Evolutionary conservation across 176 grass and related monocot genomes (phyloP).

Genomic region (Triticum monococcum): DNA sequence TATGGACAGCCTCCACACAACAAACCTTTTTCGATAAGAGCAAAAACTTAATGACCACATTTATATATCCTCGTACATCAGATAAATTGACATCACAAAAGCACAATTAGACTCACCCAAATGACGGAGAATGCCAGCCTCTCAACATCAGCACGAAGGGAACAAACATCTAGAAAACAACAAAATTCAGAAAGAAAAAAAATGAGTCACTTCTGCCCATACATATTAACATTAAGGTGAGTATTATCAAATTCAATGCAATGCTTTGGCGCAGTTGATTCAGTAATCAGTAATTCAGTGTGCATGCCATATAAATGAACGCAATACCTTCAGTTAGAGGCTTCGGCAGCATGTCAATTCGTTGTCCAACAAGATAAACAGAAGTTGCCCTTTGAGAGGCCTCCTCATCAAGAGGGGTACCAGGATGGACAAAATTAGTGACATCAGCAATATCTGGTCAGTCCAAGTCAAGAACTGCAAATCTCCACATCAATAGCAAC

Average conservation of each 20-base stretch:
- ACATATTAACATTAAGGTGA: not conserved
- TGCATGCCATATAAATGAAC: constrained; percentile 2
- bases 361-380: constrained; percentile 98
- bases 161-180: constrained; percentile 86
- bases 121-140: constrained; percentile 93
- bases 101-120: constrained; percentile 66
- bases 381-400: constrained; percentile 88
- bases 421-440: constrained; percentile 92
- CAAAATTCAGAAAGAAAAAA: constrained; percentile 1
- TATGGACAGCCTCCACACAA: not conserved
- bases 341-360: constrained; percentile 99
- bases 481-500: constrained; percentile 14
- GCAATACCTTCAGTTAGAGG: constrained; percentile 91
- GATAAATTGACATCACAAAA: constrained; percentile 11
- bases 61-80: not conserved
- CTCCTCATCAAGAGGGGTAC: constrained; percentile 93
- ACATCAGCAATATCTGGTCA: constrained; percentile 97
- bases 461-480: constrained; percentile 44
- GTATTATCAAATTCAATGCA: constrained; percentile 10
- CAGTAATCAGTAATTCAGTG: constrained; percentile 5
- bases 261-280: constrained; percentile 21
- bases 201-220: not conserved
- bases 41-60: not conserved
- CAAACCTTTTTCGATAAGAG: not conserved
- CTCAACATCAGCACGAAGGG: constrained; percentile 92